Evolutionary conservation across 108 stramenopile genomes (phyloP).

Genomic region (Cafeteria roenbergensis): DNA sequence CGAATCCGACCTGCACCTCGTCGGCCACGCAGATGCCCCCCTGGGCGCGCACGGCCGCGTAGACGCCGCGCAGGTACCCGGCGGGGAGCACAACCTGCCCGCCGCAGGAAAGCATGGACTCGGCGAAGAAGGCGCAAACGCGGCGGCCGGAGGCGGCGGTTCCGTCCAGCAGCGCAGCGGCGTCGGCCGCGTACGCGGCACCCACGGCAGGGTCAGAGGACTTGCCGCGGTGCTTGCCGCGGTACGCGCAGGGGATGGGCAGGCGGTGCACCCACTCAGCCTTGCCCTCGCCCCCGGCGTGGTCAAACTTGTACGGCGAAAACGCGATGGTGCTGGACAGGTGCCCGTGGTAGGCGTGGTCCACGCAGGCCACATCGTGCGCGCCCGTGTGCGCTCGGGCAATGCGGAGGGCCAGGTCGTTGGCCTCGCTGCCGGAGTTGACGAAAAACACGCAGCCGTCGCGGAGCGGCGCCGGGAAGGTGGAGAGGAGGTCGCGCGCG

Average conservation of each 20-base stretch:
- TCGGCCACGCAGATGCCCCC: conserved; percentile 91
- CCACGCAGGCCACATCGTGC: conserved; percentile 34
- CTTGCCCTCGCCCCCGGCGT: conserved; percentile 34
- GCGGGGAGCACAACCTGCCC: conserved; percentile 71
- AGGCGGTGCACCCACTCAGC: conserved; percentile 55
- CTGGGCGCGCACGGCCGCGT: conserved; percentile 53
- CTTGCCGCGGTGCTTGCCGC: conserved; percentile 48
- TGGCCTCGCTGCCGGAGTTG: conserved; percentile 85
- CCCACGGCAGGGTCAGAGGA: conserved; percentile 51
- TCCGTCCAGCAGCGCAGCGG: conserved; percentile 11
- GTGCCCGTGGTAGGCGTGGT: conserved; percentile 83
- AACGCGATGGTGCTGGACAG: conserved; percentile 61
- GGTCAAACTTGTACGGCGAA: conserved; percentile 71
- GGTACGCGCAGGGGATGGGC: conserved; percentile 66
- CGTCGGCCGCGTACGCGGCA: conserved; percentile 16
- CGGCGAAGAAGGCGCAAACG: conserved; percentile 67
- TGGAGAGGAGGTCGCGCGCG: conserved; percentile 44
- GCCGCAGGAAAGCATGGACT: conserved; percentile 72
- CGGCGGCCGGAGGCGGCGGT: conserved; percentile 25
- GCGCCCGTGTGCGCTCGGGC: conserved; percentile 45
- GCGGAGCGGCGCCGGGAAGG: conserved; percentile 20
- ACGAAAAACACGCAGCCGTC: conserved; percentile 62
- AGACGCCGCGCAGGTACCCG: conserved; percentile 52
- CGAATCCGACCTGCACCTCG: conserved; percentile 93
- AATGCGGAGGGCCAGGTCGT: conserved; percentile 84